Evolutionary conservation across 768 basidiomycete genomes (phyloP).

Genomic region (Cubamyces lactineus): DNA sequence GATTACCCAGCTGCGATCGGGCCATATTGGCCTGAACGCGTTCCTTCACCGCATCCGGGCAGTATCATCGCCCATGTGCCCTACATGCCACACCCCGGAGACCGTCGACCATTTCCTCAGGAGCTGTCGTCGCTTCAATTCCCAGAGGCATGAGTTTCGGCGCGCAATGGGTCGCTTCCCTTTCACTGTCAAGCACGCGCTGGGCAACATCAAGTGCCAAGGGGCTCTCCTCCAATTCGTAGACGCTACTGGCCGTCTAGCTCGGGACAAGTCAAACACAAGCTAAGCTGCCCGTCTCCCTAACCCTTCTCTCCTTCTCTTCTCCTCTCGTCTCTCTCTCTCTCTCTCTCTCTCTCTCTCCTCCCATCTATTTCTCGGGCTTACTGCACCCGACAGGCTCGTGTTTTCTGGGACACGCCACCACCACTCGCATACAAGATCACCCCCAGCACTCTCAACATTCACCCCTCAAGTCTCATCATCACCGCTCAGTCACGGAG

Average conservation of each 20-base stretch:
- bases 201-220: not conserved
- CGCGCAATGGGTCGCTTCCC: not conserved
- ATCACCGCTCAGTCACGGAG: too few relatives aligned
- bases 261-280: too few relatives aligned
- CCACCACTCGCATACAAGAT: too few relatives aligned
- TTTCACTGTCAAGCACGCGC: not conserved
- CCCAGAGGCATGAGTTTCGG: not conserved
- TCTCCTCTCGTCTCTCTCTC: not conserved
- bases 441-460: too few relatives aligned
- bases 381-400: not conserved
- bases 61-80: conserved; percentile 20
- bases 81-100: conserved; percentile 21
- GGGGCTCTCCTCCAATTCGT: conserved; percentile 14
- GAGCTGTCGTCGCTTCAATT: conserved; percentile 16
- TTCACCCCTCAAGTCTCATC: too few relatives aligned
- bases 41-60: conserved; percentile 29
- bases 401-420: too few relatives aligned
- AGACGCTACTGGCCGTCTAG: conserved; percentile 16
- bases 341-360: not conserved
- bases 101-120: conserved; percentile 26
- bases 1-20: conserved; percentile 37
- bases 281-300: too few relatives aligned
- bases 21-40: conserved; percentile 36
- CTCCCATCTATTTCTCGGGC: not conserved
- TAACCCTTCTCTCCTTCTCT: too few relatives aligned